Evolutionary conservation across 148 eudicot genomes (phyloP), one percentile per base, ranked within the genome.

Genomic region (Silene conica): DNA sequence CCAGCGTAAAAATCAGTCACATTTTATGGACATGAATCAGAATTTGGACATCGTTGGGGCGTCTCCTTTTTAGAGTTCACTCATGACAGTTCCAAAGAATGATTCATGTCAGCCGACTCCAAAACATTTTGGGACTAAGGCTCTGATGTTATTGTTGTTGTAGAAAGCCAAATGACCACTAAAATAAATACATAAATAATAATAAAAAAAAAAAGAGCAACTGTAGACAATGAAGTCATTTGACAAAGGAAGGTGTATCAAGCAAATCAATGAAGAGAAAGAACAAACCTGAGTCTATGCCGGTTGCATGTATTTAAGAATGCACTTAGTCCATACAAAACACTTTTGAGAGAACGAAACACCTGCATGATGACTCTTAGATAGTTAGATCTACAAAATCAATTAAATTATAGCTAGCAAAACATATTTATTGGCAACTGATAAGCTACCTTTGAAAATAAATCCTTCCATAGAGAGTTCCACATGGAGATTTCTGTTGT

Each of bases 301-400:
- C 98, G 85, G 73, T 88, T 94, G 85, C 96, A 92, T 63, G 98
- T 86, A 73, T 84, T 67, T 23, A 92, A 87, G 80, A 92, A 92
- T 16, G 93, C 90, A 58, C 83, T 90, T 55, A 92, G 74, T 21
- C 97, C 98, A 79, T 94, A 71, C 16, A 90, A 70, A 79, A 94
- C 83, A 74, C 92, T 88, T 48, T 88, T 82, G 54, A 94, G 67
- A 74, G 98, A 89, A 25, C 92, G 90, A 64, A 94, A 90, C 66
- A 94, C 83, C 98, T 92, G 79, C 73, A 81, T 55, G 16, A 76
- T 6, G 52, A 31, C 46, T 69, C 21, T 79, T 38, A 73, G 26
- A 55, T 58, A 0, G 22, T 23, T 31, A 60, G 50, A 70, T 16
- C 41, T 20, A 68, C 50, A 28, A 1, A 14, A 11, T 56, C 23